Evolutionary conservation across 2,329 filamentous ascomycete species (phyloP).

Genomic region (Cytospora schulzeri): DNA sequence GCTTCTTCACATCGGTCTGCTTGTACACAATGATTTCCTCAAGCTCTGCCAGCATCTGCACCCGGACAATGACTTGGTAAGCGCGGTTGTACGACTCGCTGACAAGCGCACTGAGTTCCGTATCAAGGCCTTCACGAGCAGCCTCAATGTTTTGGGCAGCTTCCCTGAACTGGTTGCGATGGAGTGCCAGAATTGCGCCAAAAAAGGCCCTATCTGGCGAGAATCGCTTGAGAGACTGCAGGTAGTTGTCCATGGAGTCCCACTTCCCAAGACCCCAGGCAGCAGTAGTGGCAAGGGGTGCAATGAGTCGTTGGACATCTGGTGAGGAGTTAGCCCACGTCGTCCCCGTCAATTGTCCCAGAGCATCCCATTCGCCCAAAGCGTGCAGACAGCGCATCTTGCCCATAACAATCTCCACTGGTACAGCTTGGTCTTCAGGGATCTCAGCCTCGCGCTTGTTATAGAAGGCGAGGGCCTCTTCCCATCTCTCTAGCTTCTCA

Average conservation of each 20-base stretch:
- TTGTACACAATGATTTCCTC: conserved; percentile 99
- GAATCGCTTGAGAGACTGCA: conserved; percentile 90
- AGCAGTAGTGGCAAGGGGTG: conserved; percentile 89
- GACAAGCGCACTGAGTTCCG: conserved; percentile 92
- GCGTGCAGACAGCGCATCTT: conserved; percentile 99
- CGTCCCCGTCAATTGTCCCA: conserved; percentile 85
- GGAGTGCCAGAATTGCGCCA: conserved; percentile 89
- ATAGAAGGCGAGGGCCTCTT: conserved; percentile 91
- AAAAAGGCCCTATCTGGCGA: conserved; percentile 98
- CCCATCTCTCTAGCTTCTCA: conserved; percentile 97
- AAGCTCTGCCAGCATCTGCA: conserved; percentile 98
- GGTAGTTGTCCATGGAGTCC: conserved; percentile 97
- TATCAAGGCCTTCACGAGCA: conserved; percentile 90
- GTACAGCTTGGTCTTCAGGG: conserved; percentile 55
- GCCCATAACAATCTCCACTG: conserved; percentile 96
- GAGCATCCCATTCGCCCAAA: conserved; percentile 92
- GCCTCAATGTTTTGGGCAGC: conserved; percentile 87
- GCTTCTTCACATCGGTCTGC: conserved; percentile 85
- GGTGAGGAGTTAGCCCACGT: conserved; percentile 89
- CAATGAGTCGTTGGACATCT: conserved; percentile 88
- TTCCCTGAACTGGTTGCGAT: conserved; percentile 93
- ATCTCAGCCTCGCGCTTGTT: conserved; percentile 80
- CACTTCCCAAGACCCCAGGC: conserved; percentile 97
- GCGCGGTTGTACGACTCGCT: conserved; percentile 98
- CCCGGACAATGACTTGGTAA: conserved; percentile 95